Evolutionary conservation across 805 yeast species (phyloP).

Genomic region (Cyberlindnera amylophila): DNA sequence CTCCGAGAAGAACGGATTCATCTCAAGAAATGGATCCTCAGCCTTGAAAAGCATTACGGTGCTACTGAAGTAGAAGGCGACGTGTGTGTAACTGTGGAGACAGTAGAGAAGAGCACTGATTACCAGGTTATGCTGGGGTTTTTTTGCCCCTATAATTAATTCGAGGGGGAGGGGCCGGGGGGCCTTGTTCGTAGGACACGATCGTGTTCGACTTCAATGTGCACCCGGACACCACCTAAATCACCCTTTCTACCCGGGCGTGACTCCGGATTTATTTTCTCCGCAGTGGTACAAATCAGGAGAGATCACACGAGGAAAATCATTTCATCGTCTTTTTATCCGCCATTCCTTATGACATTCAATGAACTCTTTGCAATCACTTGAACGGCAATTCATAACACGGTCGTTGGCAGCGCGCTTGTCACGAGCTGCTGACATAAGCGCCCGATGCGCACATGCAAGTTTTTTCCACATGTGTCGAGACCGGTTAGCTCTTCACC

Average conservation of each 20-base stretch:
- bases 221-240: not conserved
- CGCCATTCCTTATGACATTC: too few relatives aligned
- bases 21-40: conserved; percentile 16
- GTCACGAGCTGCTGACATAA: conserved; percentile 9
- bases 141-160: too few relatives aligned
- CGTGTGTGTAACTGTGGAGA: too few relatives aligned
- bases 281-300: too few relatives aligned
- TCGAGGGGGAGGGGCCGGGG: too few relatives aligned
- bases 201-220: not conserved
- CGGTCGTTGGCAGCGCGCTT: not conserved
- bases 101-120: too few relatives aligned
- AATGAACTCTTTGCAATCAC: too few relatives aligned
- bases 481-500: not conserved
- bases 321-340: too few relatives aligned
- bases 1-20: conserved; percentile 31
- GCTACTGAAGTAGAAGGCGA: not conserved
- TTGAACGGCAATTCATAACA: too few relatives aligned
- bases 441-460: not conserved
- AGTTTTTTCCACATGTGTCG: conserved; percentile 8
- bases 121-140: too few relatives aligned
- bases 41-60: conserved; percentile 15
- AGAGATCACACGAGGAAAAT: too few relatives aligned
- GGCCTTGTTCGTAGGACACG: too few relatives aligned
- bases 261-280: not conserved
- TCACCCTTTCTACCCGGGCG: not conserved